These are phyloP conservation scores for Simplicillium aogashimaense DNA, from an alignment of 2,329 filamentous ascomycete genomes.

Conservation along the genomic window DNA sequence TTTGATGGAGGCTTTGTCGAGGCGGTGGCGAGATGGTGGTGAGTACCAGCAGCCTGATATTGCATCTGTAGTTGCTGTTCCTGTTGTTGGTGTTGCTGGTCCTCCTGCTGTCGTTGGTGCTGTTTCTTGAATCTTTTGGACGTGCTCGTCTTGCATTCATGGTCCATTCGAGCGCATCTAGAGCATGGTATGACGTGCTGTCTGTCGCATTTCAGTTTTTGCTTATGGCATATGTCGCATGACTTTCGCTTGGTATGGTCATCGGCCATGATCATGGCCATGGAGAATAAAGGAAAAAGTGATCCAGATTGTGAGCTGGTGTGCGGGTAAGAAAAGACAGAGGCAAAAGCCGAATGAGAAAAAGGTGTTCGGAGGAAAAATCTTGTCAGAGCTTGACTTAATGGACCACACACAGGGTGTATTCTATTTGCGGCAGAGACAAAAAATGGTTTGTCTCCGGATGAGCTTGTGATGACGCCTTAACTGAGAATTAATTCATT, in stretches of 20 bases:
- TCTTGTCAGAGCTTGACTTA: no score
- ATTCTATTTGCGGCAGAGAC: no score
- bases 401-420: no score
- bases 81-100: conserved; percentile 7
- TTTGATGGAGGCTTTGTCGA: no score
- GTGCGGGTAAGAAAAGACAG: not conserved
- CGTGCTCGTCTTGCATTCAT: no score
- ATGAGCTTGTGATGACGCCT: no score
- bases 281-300: not conserved
- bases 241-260: conserved; percentile 27
- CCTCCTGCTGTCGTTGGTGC: conserved; percentile 10
- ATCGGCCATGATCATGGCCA: conserved; percentile 25
- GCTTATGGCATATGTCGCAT: conserved; percentile 35
- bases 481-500: no score
- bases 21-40: not conserved
- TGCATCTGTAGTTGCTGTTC: conserved; percentile 9
- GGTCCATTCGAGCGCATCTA: no score
- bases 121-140: conserved; percentile 9
- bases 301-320: no score
- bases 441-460: no score
- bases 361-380: not conserved
- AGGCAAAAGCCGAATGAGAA: not conserved
- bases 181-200: no score
- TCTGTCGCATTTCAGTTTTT: conserved; percentile 34
- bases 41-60: conserved; percentile 7